Conservation (phyloP, 1,284 basidiomycete genomes). For the Fomitopsis schrenkii region DNA sequence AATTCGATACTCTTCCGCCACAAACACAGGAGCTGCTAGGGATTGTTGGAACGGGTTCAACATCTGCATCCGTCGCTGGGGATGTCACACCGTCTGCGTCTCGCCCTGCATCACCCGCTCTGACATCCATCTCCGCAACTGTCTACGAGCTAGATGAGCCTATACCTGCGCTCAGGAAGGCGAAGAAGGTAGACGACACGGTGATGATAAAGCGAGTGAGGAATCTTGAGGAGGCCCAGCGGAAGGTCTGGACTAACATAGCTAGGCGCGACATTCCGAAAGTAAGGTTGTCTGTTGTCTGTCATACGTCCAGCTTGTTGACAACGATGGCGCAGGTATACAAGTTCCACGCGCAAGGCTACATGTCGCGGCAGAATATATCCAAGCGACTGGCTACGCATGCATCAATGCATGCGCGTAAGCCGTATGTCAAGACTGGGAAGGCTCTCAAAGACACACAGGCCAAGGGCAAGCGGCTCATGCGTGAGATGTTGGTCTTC, state of each 20-base stretch:
- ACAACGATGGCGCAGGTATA: slow-evolving; percentile 57
- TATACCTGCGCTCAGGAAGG: slow-evolving; percentile 64
- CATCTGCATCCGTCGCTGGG: slow-evolving; percentile 46
- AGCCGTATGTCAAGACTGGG: slow-evolving; percentile 73
- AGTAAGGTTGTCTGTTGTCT: slow-evolving; percentile 34
- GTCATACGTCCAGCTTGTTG: not conserved
- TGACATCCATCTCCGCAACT: slow-evolving; percentile 47
- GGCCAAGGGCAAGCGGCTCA: slow-evolving; percentile 82
- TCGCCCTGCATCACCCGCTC: slow-evolving; percentile 59
- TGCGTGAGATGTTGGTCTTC: slow-evolving; percentile 94
- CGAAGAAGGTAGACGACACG: slow-evolving; percentile 69
- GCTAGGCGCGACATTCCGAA: slow-evolving; percentile 79
- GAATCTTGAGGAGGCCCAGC: slow-evolving; percentile 78
- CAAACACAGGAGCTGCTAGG: slow-evolving; percentile 48
- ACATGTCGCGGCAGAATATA: slow-evolving; percentile 60
- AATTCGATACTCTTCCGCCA: slow-evolving; percentile 35
- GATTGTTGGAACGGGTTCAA: slow-evolving; percentile 48
- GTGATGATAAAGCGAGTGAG: slow-evolving; percentile 71
- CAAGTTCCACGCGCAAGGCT: slow-evolving; percentile 68
- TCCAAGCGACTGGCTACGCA: slow-evolving; percentile 77
- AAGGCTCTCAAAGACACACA: slow-evolving; percentile 89
- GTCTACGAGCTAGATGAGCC: slow-evolving; percentile 69
- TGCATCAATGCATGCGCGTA: slow-evolving; percentile 78
- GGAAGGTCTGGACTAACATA: slow-evolving; percentile 84
- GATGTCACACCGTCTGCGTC: slow-evolving; percentile 39